These are phyloP conservation scores for Cajanus cajan DNA, from an alignment of 306 rosid species.

Conservation along the genomic window DNA sequence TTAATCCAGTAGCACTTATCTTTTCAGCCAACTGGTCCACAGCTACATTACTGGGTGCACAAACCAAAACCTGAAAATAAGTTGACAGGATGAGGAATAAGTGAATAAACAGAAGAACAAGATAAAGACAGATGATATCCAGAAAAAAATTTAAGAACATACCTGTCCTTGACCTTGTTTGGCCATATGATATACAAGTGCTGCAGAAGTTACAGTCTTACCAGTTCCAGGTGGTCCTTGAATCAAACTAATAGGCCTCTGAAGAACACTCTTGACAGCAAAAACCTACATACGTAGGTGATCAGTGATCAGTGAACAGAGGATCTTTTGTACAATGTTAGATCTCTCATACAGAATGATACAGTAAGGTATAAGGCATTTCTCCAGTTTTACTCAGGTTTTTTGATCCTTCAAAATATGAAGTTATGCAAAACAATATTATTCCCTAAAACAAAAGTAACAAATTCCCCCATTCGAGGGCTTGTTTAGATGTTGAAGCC, in stretches of 20 bases:
- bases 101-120: neutral
- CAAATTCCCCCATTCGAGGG: neutral
- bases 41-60: conserved; percentile 99
- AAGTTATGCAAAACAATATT: neutral
- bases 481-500: neutral
- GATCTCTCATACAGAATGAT: neutral
- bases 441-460: neutral
- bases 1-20: conserved; percentile 95
- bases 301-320: neutral
- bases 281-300: conserved; percentile 56
- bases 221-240: conserved; percentile 99
- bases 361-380: neutral
- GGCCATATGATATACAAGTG: conserved; percentile 99
- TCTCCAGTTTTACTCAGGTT: neutral
- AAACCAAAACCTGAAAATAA: conserved; percentile 80
- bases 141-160: neutral
- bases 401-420: neutral
- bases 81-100: neutral
- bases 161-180: conserved; percentile 99
- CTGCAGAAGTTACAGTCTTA: conserved; percentile 98
- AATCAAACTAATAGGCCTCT: conserved; percentile 98
- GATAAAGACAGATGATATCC: neutral
- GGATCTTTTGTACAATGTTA: neutral
- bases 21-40: conserved; percentile 98
- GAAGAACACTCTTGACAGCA: conserved; percentile 98